Percentiles rank a stretch among this genome's conserved stretches.
phyloP scores from a whole-genome alignment of 352 stramenopile species.

The Thraustotheca clavata region DNA sequence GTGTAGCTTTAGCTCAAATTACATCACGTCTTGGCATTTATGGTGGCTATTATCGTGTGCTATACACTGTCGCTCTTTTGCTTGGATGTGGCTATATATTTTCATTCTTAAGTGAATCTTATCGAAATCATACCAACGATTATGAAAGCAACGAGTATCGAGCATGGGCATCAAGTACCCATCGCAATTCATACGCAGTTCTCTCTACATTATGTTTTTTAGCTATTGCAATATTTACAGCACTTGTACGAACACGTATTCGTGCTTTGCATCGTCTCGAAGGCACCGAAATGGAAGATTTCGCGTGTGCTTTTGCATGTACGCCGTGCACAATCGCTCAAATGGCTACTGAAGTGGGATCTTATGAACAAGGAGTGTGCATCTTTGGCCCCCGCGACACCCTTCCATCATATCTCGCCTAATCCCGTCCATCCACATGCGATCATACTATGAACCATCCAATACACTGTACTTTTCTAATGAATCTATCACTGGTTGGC shows the following conservation, averaged over 20 bases:
- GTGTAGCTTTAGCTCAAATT: constrained; percentile 43
- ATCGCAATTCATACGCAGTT: neutral
- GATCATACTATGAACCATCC: neutral
- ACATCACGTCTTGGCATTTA: constrained; percentile 30
- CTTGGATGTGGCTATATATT: neutral
- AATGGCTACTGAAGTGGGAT: constrained; percentile 70
- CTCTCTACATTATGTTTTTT: neutral
- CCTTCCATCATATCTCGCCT: constrained; percentile 23
- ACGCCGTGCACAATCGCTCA: constrained; percentile 33
- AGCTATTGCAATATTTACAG: neutral
- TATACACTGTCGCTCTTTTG: neutral
- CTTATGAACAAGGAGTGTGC: constrained; percentile 58
- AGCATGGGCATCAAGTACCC: neutral
- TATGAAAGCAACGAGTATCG: neutral
- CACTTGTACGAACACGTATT: constrained; percentile 12
- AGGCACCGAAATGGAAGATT: constrained; percentile 18
- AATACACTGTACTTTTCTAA: too few species aligned
- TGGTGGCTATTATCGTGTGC: neutral
- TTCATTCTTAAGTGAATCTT: neutral
- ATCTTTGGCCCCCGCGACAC: constrained; percentile 51
- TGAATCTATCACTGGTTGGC: neutral
- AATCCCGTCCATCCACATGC: neutral
- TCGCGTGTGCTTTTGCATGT: constrained; percentile 9
- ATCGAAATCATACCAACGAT: neutral
- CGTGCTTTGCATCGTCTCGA: constrained; percentile 20